Conservation (phyloP, 2,329 filamentous ascomycete species). For the Xylariales sp. region DNA sequence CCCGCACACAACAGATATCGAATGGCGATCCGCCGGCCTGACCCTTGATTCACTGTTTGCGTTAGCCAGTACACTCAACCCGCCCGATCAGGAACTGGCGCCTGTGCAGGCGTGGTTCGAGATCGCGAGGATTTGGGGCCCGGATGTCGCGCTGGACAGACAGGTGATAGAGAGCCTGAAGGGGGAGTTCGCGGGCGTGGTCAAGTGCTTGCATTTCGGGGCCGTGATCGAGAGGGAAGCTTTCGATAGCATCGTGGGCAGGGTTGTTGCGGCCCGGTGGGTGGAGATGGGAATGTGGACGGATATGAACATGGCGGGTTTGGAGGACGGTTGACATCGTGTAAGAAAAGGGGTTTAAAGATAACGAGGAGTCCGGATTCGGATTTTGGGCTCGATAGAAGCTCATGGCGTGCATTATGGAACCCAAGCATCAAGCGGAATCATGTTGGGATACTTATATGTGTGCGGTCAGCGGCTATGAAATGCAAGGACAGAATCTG, state of each 20-base stretch:
- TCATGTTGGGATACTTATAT: no score
- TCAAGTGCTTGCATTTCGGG: conserved; percentile 44
- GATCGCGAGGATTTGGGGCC: conserved; percentile 37
- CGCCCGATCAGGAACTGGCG: conserved; percentile 38
- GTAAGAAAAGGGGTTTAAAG: no score
- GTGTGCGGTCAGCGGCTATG: no score
- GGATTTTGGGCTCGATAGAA: no score
- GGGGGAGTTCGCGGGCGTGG: conserved; percentile 36
- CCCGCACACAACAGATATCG: conserved; percentile 12
- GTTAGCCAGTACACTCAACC: conserved; percentile 41
- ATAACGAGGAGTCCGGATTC: no score
- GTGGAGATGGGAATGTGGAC: neutral
- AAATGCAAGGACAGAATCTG: no score
- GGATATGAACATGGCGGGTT: no score
- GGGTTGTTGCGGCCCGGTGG: conserved; percentile 29
- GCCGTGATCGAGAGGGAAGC: conserved; percentile 40
- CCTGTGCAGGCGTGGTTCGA: conserved; percentile 54
- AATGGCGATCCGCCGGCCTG: conserved; percentile 36
- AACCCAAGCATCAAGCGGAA: no score
- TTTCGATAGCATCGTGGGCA: conserved; percentile 41
- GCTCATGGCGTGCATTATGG: no score
- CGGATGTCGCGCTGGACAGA: conserved; percentile 30
- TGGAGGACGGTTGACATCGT: no score
- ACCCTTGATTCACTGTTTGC: conserved; percentile 38
- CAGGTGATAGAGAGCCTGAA: conserved; percentile 33